Base-by-base conservation (phyloP, 306 rosid species). In the Elaeagnus macrophylla region DNA sequence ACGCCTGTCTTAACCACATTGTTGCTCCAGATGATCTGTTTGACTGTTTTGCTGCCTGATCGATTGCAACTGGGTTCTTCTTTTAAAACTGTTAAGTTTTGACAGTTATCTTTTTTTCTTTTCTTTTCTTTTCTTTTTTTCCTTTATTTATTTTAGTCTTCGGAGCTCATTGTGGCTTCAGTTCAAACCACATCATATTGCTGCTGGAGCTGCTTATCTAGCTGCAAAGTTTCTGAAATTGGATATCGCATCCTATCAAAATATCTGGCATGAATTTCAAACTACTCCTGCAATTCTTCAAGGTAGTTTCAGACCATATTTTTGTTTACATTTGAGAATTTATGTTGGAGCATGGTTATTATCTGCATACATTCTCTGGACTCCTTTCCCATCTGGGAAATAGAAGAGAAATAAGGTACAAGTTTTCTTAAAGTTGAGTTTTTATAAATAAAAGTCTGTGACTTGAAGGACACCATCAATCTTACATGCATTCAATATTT, bases 121-220 rank as follows among this genome's bases (percentile, higher is more conserved):
- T n/a, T n/a, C n/a, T n/a, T n/a, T n/a, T n/a, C n/a, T n/a, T n/a
- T n/a, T n/a, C n/a, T n/a, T n/a, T n/a, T n/a, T n/a, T n/a, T n/a
- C n/a, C n/a, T n/a, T n/a, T n/a, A n/a, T n/a, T n/a, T n/a, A n/a
- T n/a, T 84, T 75, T 66, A 93, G 99, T 89, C 95, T 93, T 57
- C 80, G 99, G 61, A 93, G 95, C 66, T 93, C 96, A 37, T 83
- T 93, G 37, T 93, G 96, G 99, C 96, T 93, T 70, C 99, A 93
- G 69, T 93, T 93, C 68, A 84, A 84, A 66, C 94, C 99, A 35
- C 85, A 84, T 67, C 94, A 93, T 65, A 93, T 93, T 65, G 99
- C 99, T 16, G 99, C 95, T 53, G 99, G 99, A 69, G 99, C 96
- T 58, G 82, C 86, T 14, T 84, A 75, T 75, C 95, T 93, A 57